Evolutionary conservation across 257 asterid genomes (phyloP).

Genomic region (Solanum tarijense): DNA sequence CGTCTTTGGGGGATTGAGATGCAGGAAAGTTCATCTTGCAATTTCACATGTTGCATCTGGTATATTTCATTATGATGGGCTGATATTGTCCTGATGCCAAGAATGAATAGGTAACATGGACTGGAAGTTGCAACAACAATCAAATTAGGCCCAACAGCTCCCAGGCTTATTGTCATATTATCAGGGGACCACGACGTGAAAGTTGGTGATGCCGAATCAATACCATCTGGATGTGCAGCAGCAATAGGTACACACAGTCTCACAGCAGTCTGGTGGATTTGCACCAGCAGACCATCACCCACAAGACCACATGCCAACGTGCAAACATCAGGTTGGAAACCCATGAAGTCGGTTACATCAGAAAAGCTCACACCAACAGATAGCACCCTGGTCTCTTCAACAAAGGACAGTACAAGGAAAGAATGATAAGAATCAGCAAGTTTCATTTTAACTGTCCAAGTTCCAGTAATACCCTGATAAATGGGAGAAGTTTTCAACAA

Average conservation of each 20-base stretch:
- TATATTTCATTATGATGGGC: conserved; percentile 40
- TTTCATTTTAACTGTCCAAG: conserved; percentile 81
- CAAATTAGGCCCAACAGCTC: conserved; percentile 85
- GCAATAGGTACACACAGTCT: conserved; percentile 64
- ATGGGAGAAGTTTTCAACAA: conserved; percentile 81
- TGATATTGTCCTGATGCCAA: conserved; percentile 51
- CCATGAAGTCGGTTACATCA: conserved; percentile 85
- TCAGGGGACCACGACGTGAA: conserved; percentile 68
- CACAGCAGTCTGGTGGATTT: conserved; percentile 72
- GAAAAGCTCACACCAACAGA: conserved; percentile 91
- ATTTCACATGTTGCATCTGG: conserved; percentile 60
- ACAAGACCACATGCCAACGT: conserved; percentile 94
- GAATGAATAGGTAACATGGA: conserved; percentile 67
- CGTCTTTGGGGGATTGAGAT: conserved; percentile 61
- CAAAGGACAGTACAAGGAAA: conserved; percentile 83
- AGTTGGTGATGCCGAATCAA: conserved; percentile 45
- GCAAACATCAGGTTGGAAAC: conserved; percentile 79
- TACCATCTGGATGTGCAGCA: conserved; percentile 43
- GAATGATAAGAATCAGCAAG: conserved; percentile 69
- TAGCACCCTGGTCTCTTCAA: conserved; percentile 95
- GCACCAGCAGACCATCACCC: conserved; percentile 68
- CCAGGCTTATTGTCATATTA: conserved; percentile 64
- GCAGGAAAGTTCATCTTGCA: conserved; percentile 89
- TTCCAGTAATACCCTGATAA: conserved; percentile 87
- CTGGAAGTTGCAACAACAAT: conserved; percentile 76